phyloP scores from a whole-genome alignment of 1,284 basidiomycete species.

The Phlebopus sp. region DNA sequence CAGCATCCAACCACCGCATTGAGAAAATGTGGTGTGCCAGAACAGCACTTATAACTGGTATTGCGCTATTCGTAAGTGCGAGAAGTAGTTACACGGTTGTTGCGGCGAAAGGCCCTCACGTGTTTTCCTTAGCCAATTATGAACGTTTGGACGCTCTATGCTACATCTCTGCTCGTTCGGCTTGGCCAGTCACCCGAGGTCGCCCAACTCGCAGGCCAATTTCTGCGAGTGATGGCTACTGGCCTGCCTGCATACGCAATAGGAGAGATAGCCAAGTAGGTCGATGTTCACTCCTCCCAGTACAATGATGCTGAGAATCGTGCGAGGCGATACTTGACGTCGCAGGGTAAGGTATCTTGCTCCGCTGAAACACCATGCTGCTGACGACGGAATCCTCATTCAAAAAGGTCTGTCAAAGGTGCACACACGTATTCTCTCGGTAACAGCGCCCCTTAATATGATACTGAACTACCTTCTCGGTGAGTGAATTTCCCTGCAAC shows the following conservation, averaged over 20 bases:
- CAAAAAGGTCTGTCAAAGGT: slow-evolving; percentile 21
- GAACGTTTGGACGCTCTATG: slow-evolving; percentile 21
- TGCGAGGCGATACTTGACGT: slow-evolving; percentile 19
- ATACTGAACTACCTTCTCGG: slow-evolving; percentile 28
- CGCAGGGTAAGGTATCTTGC: slow-evolving; percentile 17
- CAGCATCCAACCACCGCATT: slow-evolving; percentile 10
- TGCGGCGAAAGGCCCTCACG: background rate
- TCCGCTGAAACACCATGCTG: background rate
- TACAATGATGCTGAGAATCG: slow-evolving; percentile 5
- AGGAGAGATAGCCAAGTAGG: slow-evolving; percentile 28
- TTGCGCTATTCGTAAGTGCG: slow-evolving; percentile 20
- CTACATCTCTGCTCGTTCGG: slow-evolving; percentile 14
- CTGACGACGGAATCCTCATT: background rate
- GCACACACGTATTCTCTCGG: slow-evolving; percentile 23
- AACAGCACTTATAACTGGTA: slow-evolving; percentile 21
- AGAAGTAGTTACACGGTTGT: background rate
- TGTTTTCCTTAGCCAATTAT: slow-evolving; percentile 19
- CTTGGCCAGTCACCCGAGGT: slow-evolving; percentile 27
- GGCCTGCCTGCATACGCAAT: slow-evolving; percentile 29
- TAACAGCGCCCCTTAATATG: slow-evolving; percentile 25
- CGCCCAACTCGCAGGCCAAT: slow-evolving; percentile 17
- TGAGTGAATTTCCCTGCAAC: slow-evolving; percentile 2
- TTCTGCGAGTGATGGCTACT: slow-evolving; percentile 22
- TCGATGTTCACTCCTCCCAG: background rate
- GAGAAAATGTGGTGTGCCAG: slow-evolving; percentile 23